A percentile compares a stretch with the other conserved stretches of the same genome.
phyloP scores from a whole-genome alignment of 139 green algal genomes.

The Trebouxia sp. region DNA sequence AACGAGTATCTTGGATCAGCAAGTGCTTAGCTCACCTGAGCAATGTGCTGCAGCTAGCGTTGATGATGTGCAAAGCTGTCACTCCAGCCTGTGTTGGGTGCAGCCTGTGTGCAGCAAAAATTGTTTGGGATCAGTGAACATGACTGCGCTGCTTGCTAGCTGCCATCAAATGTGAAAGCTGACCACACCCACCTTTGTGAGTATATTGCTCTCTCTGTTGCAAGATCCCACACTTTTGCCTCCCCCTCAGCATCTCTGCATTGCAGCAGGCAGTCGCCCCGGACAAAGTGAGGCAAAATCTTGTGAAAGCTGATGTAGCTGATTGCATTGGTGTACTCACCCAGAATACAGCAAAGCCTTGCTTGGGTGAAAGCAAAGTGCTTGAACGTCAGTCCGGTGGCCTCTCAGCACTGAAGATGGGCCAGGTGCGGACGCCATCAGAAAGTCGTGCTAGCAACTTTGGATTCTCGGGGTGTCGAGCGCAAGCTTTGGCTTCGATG shows the following conservation, averaged over 20 bases:
- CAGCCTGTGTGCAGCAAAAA: slow-evolving; percentile 24
- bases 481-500: too few relatives aligned
- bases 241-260: slow-evolving; percentile 49
- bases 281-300: too few relatives aligned
- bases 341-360: slow-evolving; percentile 39
- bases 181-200: slow-evolving; percentile 31
- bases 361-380: slow-evolving; percentile 41
- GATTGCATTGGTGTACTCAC: too few relatives aligned
- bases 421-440: slow-evolving; percentile 27
- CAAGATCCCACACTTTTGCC: slow-evolving; percentile 45
- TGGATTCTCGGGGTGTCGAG: too few relatives aligned
- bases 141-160: too few relatives aligned
- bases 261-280: too few relatives aligned
- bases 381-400: slow-evolving; percentile 53
- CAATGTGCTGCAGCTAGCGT: not conserved
- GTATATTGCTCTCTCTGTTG: slow-evolving; percentile 9
- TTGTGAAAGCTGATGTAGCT: too few relatives aligned
- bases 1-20: not conserved
- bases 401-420: slow-evolving; percentile 42
- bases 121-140: too few relatives aligned
- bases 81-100: slow-evolving; percentile 42
- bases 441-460: too few relatives aligned
- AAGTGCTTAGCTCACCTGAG: not conserved
- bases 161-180: too few relatives aligned
- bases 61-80: slow-evolving; percentile 27